phyloP scores from a whole-genome alignment of 305 asterid species.

The Andrographis paniculata region DNA sequence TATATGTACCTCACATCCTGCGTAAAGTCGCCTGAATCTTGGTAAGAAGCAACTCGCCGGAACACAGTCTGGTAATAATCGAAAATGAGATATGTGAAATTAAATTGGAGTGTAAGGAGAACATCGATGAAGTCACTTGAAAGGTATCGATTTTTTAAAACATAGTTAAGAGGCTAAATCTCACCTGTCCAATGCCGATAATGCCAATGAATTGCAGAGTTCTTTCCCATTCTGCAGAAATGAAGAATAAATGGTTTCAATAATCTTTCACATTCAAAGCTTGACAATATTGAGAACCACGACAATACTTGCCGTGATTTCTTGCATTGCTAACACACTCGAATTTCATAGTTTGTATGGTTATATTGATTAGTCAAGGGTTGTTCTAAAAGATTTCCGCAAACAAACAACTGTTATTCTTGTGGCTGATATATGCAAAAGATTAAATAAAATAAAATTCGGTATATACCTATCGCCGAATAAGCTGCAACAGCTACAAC shows the following conservation, averaged over 20 bases:
- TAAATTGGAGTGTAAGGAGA: too few relatives aligned
- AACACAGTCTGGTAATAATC: constrained; percentile 49
- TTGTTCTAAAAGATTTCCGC: too few relatives aligned
- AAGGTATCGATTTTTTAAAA: not conserved
- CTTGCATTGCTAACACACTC: too few relatives aligned
- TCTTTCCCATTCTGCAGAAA: constrained; percentile 79
- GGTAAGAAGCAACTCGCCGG: constrained; percentile 57
- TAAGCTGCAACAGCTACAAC: constrained; percentile 56
- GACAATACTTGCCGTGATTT: too few relatives aligned
- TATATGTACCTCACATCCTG: constrained; percentile 50
- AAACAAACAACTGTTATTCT: not conserved
- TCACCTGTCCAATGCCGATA: constrained; percentile 63
- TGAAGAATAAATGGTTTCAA: too few relatives aligned
- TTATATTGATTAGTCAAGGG: too few relatives aligned
- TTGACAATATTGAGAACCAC: too few relatives aligned
- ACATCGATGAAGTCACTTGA: not conserved
- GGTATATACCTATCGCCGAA: constrained; percentile 49
- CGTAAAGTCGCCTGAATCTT: constrained; percentile 52
- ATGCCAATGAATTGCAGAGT: constrained; percentile 61
- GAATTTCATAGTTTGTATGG: too few relatives aligned
- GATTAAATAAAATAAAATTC: too few relatives aligned
- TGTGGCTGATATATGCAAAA: constrained; percentile 14
- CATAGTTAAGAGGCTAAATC: constrained; percentile 4
- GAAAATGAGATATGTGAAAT: constrained; percentile 1
- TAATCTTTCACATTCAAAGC: too few relatives aligned